Evolutionary conservation across 768 basidiomycete genomes (phyloP), one percentile per base, ranked within the genome.

Genomic region (Jaapia argillacea): DNA sequence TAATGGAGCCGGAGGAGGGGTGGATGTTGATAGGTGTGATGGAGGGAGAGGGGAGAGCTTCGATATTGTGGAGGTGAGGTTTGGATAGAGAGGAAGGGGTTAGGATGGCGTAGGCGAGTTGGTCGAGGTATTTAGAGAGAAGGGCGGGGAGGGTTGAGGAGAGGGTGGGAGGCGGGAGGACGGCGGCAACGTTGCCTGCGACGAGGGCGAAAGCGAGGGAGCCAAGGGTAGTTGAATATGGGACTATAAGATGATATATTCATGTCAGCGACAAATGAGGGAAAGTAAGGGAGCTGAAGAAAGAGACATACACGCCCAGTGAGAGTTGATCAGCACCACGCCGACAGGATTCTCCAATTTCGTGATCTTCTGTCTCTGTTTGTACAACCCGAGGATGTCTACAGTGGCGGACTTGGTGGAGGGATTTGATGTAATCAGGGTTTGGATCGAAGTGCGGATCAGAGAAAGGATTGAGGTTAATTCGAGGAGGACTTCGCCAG

Each of bases 281-380:
- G 7, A 20, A 33, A 20, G 20, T 10, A 7, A 20, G 12, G 16
- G 18, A 2, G n/a, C n/a, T n/a, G n/a, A n/a, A n/a, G n/a, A n/a
- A n/a, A n/a, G n/a, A 12, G 1, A 25, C 43, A 37, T 21, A 44
- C 43, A 44, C 13, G 43, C 43, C 43, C 43, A 44, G 36, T 38
- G 36, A 4, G 43, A 25, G 5, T n/a, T 21, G 7, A 44, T 37
- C 13, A 44, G n/a, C 21, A 33, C 36, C 18, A 44, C 31, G 23
- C 43, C 43, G 16, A 25, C 36, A 5, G 43, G 36, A 6, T 21
- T 38, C 24, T 44, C 18, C n/a, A 24, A 20, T 6, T 44, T 4
- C 12, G 23, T 24, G 24, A 33, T 12, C 36, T 44, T 38, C 10
- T 36, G 36, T 12, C 25, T 25, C 31, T 18, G 28, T 10, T 16